A percentile compares a stretch with the other conserved stretches of the same genome.
These are phyloP conservation scores for Posidonia australis DNA, from an alignment of 106 monocot species.

Conservation along the genomic window DNA sequence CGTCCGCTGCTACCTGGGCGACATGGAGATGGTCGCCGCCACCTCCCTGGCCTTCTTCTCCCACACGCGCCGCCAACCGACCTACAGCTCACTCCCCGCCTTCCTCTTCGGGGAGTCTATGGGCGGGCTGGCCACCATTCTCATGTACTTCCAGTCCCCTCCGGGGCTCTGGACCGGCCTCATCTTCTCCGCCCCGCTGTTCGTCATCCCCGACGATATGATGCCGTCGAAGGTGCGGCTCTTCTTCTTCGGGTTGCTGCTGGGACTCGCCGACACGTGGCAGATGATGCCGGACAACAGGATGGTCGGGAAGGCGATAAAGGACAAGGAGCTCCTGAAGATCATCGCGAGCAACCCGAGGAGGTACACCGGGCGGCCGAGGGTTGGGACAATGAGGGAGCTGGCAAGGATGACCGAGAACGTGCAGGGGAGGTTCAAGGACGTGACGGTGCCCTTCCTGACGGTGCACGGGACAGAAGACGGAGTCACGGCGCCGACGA, in stretches of 20 bases:
- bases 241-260: constrained; percentile 71
- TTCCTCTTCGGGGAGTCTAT: constrained; percentile 95
- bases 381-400: constrained; percentile 97
- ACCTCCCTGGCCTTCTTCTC: constrained; percentile 78
- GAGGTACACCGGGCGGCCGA: constrained; percentile 51
- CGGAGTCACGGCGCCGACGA: constrained; percentile 24
- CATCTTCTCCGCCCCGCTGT: constrained; percentile 82
- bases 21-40: constrained; percentile 56
- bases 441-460: constrained; percentile 58
- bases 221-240: constrained; percentile 58
- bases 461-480: constrained; percentile 39
- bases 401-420: constrained; percentile 39
- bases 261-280: constrained; percentile 90
- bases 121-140: constrained; percentile 63
- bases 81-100: constrained; percentile 39
- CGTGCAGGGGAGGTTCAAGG: constrained; percentile 40
- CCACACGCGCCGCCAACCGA: constrained; percentile 34
- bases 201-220: constrained; percentile 89
- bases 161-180: constrained; percentile 64
- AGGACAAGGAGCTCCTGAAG: constrained; percentile 49
- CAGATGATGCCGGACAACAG: constrained; percentile 82
- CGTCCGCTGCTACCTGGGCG: constrained; percentile 58
- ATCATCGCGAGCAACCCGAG: constrained; percentile 78
- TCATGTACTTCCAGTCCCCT: constrained; percentile 63
- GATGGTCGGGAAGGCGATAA: constrained; percentile 85